These are phyloP conservation scores for Aspergillus tanneri DNA, from an alignment of 2,329 filamentous ascomycete species.

Conservation along the genomic window DNA sequence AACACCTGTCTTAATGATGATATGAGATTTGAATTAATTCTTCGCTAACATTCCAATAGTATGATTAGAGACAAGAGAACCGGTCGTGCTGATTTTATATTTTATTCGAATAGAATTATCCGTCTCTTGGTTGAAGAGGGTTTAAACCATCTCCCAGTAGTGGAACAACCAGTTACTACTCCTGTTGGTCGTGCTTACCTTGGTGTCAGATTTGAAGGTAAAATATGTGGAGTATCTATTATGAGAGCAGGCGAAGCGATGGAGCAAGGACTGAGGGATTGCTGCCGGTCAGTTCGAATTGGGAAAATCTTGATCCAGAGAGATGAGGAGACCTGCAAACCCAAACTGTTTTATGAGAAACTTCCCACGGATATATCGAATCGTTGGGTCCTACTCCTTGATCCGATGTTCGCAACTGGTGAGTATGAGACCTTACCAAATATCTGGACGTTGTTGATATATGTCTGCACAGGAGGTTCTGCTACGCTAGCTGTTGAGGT, in stretches of 20 bases:
- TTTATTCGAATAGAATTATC: slow-evolving; percentile 98
- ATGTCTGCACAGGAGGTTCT: slow-evolving; percentile 67
- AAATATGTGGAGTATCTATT: slow-evolving; percentile 97
- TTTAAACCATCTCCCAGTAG: slow-evolving; percentile 89
- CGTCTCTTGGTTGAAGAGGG: slow-evolving; percentile 95
- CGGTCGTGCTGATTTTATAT: slow-evolving; percentile 93
- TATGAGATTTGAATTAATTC: slow-evolving; percentile 3
- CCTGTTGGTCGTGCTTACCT: slow-evolving; percentile 85
- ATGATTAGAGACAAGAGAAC: slow-evolving; percentile 95
- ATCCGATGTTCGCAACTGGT: slow-evolving; percentile 99
- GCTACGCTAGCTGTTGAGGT: slow-evolving; percentile 97
- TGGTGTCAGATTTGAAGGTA: slow-evolving; percentile 92
- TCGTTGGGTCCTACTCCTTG: slow-evolving; percentile 87
- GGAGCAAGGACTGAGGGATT: slow-evolving; percentile 95
- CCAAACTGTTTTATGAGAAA: slow-evolving; percentile 97
- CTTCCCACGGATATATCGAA: slow-evolving; percentile 89
- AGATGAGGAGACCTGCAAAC: slow-evolving; percentile 89
- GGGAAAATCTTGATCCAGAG: slow-evolving; percentile 98
- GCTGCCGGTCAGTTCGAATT: slow-evolving; percentile 95
- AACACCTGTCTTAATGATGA: background rate
- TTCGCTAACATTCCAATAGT: slow-evolving; percentile 49
- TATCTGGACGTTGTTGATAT: background rate
- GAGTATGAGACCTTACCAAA: slow-evolving; percentile 17
- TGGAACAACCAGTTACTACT: slow-evolving; percentile 84
- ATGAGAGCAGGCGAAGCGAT: slow-evolving; percentile 98